A percentile compares a stretch with the other conserved stretches of the same genome.
Conservation (phyloP, 1,139 yeast genomes). For the Yamadazyma mexicana region DNA sequence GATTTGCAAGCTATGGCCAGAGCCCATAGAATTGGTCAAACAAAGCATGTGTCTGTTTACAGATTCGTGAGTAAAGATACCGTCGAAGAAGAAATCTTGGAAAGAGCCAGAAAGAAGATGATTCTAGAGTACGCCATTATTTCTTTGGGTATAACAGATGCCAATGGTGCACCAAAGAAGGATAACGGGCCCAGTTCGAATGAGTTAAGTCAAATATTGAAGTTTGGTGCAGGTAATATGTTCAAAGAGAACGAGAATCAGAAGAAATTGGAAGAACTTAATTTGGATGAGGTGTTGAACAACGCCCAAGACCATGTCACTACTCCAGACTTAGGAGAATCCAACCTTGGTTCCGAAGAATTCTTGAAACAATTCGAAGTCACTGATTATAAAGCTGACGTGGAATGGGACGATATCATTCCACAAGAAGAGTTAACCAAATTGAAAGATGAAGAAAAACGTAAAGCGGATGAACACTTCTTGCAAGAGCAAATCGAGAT, state of each 20-base stretch:
- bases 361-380: slow-evolving; percentile 96
- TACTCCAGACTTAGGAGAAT: slow-evolving; percentile 94
- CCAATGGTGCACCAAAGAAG: slow-evolving; percentile 39
- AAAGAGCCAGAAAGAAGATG: slow-evolving; percentile 97
- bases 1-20: slow-evolving; percentile 99
- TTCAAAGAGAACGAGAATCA: slow-evolving; percentile 90
- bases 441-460: slow-evolving; percentile 88
- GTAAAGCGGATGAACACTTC: slow-evolving; percentile 80
- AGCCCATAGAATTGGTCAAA: slow-evolving; percentile 98
- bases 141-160: slow-evolving; percentile 91
- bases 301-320: slow-evolving; percentile 98
- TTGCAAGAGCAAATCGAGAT: slow-evolving; percentile 87
- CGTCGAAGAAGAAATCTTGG: slow-evolving; percentile 94
- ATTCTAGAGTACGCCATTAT: slow-evolving; percentile 96
- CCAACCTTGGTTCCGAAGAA: slow-evolving; percentile 97
- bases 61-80: slow-evolving; percentile 96
- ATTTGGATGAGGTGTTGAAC: slow-evolving; percentile 90
- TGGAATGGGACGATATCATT: slow-evolving; percentile 98
- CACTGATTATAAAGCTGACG: slow-evolving; percentile 97
- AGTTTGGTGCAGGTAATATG: slow-evolving; percentile 99
- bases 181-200: slow-evolving; percentile 67
- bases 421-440: slow-evolving; percentile 91
- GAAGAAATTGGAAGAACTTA: slow-evolving; percentile 91
- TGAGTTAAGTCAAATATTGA: slow-evolving; percentile 88
- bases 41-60: slow-evolving; percentile 95